Conservation (phyloP, 2,329 filamentous ascomycete genomes). For the Passalora sequoiae region DNA sequence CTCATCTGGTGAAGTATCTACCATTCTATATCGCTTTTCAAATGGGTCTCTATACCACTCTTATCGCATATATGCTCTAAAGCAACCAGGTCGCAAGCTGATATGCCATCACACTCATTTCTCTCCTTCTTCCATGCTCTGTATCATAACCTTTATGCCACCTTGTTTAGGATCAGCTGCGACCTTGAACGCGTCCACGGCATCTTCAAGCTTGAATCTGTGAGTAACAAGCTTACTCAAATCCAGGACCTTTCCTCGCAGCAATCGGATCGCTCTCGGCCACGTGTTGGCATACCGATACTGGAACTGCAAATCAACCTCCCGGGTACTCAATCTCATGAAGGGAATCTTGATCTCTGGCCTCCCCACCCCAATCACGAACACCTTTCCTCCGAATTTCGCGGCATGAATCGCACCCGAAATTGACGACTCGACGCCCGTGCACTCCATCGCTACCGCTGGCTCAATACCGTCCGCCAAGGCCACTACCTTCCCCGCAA, state of each 20-base stretch:
- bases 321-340: constrained; percentile 83
- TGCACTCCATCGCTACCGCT: constrained; percentile 81
- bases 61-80: no score
- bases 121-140: constrained; percentile 51
- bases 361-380: constrained; percentile 91
- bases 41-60: no score
- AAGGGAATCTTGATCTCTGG: constrained; percentile 95
- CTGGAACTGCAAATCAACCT: constrained; percentile 94
- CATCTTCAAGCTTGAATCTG: constrained; percentile 78
- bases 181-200: constrained; percentile 82
- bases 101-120: constrained; percentile 11
- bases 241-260: constrained; percentile 79
- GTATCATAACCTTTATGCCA: constrained; percentile 97
- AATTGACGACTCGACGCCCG: constrained; percentile 86
- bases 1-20: no score
- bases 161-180: constrained; percentile 83
- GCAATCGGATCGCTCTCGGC: constrained; percentile 83
- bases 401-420: constrained; percentile 79
- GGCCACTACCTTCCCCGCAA: constrained; percentile 62
- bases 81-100: no score
- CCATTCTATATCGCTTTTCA: no score
- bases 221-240: constrained; percentile 81
- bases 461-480: constrained; percentile 76
- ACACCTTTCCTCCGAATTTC: constrained; percentile 95
- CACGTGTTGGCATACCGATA: constrained; percentile 96